Base-by-base conservation (phyloP, 495 filamentous ascomycete genomes). In the Daldinia vernicosa region DNA sequence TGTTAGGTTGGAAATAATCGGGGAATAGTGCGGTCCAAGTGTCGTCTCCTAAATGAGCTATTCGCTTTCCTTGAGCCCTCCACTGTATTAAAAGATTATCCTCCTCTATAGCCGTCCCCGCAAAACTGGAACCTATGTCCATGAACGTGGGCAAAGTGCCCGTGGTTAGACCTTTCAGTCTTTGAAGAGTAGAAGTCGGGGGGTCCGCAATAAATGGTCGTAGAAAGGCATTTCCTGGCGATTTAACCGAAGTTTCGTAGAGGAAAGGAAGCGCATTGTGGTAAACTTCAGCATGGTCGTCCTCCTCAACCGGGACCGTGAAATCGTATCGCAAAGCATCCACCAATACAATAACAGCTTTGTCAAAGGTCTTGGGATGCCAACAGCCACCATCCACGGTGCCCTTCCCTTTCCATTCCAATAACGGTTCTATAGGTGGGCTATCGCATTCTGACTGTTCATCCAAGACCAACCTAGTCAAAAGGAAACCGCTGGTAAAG, bases 251-350 rank as follows among this genome's bases (percentile, higher is more conserved):
- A 14, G 89, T 93, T 67, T 95, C 92, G 80, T 97, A 90, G 40
- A 98, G 84, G 24, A 97, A 86, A 17, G 92, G 90, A 32, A 99
- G 86, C 32, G 93, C 89, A 79, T 99, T 92, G 74, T 98, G 94
- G 79, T 91, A 98, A 24, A 92, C 84, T 65, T 89, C 87, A 7
- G 86, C 82, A n/a, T 78, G 74, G 33, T 62, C 63, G n/a, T 71
- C 75, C 24, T 91, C 80, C 9, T 79, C 77, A 65, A 91, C 90
- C 0, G 96, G 95, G 17, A 98, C 87, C 0, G 95, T 97, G 76
- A 99, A 99, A 77, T 99, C 95, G 79, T 98, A 99, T 50, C 95
- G 90, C 63, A 99, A 84, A 53, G 95, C 95, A 79, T 99, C 95
- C 51, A 99, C 91, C 37, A 99, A 86, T 51, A 99, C 88, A 26